phyloP scores from a whole-genome alignment of 164 flowering plant genomes.

The Annona squamosa region DNA sequence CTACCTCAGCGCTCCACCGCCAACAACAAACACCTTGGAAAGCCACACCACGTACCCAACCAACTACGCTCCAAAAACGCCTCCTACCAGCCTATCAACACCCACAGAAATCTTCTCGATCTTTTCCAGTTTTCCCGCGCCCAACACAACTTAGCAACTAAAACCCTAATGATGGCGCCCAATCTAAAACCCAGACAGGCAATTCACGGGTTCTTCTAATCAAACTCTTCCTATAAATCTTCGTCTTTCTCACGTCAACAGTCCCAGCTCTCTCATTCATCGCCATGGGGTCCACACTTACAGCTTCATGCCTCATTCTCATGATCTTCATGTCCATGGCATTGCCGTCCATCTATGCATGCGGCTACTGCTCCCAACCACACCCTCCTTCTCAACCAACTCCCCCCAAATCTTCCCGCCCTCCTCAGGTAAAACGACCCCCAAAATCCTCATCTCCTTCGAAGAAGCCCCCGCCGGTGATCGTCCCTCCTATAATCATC shows the following conservation, averaged over 20 bases:
- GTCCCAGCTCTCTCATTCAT: background rate
- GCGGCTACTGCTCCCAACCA: constrained; percentile 31
- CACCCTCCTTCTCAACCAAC: constrained; percentile 1
- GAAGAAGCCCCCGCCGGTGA: constrained; percentile 11
- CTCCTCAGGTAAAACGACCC: constrained; percentile 7
- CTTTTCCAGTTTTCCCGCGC: background rate
- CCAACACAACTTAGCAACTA: background rate
- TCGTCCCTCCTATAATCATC: background rate
- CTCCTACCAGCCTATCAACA: background rate
- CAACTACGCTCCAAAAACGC: background rate
- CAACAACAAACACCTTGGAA: constrained; percentile 3
- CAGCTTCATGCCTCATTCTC: constrained; percentile 43
- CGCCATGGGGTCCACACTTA: constrained; percentile 10
- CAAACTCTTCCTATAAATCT: background rate
- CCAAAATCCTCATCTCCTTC: constrained; percentile 1
- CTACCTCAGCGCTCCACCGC: background rate
- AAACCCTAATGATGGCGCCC: background rate
- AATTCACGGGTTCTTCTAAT: constrained; percentile 5
- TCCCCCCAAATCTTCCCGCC: constrained; percentile 7
- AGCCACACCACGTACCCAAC: background rate
- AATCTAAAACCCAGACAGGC: background rate
- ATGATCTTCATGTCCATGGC: constrained; percentile 47
- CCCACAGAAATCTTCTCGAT: background rate
- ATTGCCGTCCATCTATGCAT: constrained; percentile 40
- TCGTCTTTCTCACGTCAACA: background rate